Base-by-base conservation (phyloP, 257 asterid species). In the Perilla frutescens region DNA sequence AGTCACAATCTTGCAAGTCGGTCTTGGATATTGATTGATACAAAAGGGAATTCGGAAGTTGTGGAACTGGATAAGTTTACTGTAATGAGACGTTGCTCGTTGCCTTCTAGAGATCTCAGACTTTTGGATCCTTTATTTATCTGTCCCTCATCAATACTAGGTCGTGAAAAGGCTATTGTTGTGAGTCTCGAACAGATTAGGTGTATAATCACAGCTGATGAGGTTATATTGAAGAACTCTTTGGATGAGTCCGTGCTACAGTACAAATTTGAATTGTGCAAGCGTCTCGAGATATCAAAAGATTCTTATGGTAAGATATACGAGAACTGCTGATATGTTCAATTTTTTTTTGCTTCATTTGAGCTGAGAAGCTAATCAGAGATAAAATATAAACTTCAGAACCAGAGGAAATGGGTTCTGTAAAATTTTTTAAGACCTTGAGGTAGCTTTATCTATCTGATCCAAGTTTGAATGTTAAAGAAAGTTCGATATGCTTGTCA, bases 141-240 rank as follows among this genome's bases (percentile, higher is more conserved):
- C 73, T 84, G 90, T 73, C 98, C 98, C 29, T 95, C 93, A 55
- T 81, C 97, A 10, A 95, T 95, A 77, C 82, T 95, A 75, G 99
- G 99, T n/a, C 96, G 99, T 37, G 99, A 95, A 70, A 88, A 92
- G 74, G 98, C 98, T 75, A 95, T 95, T 69, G 99, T 95, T 51
- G 92, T 95, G 72, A 90, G 93, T 76, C 96, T 92, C 49, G 98
- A 92, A 69, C 98, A 92, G 82, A 92, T 95, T 73, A 89, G 99
- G 82, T 95, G 99, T 73, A 85, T 95, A 62, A 95, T 95, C 75
- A 95, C 98, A 14, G 96, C 99, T 60, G 98, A 90, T 72, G 99
- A 95, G 87, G 99, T 95, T 48, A 87, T 95, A 71, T 78, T 95
- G 85, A 90, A 90, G 91, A 92, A 95, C 77, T 92, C 99, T 14